A percentile compares a stretch with the other conserved stretches of the same genome.
phyloP scores from a whole-genome alignment of 2,329 filamentous ascomycete species.

The Lithohypha guttulata region DNA sequence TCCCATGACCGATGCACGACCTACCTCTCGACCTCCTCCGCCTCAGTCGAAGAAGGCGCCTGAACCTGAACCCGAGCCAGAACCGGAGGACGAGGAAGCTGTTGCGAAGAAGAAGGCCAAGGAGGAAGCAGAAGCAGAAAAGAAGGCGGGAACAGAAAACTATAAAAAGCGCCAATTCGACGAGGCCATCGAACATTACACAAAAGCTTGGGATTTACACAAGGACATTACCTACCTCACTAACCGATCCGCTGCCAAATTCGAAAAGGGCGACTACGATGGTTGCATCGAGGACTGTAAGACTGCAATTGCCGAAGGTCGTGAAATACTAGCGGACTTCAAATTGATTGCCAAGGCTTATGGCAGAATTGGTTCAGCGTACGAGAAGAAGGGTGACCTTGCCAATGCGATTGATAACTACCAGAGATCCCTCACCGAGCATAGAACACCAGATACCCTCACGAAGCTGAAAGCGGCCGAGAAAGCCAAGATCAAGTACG shows the following conservation, averaged over 20 bases:
- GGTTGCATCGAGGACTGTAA: conserved; percentile 77
- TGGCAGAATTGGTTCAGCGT: conserved; percentile 82
- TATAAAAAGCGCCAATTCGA: conserved; percentile 99
- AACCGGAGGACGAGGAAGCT: conserved; percentile 70
- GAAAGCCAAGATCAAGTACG: conserved; percentile 68
- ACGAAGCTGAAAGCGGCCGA: conserved; percentile 85
- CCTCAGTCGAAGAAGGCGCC: conserved; percentile 46
- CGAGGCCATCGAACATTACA: conserved; percentile 86
- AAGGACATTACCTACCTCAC: conserved; percentile 98
- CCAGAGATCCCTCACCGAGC: conserved; percentile 87
- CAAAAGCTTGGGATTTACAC: conserved; percentile 83
- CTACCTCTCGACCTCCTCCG: conserved; percentile 35
- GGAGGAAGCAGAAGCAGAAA: conserved; percentile 85
- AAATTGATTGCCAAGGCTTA: conserved; percentile 91
- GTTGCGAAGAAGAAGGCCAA: conserved; percentile 80
- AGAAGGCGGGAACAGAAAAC: conserved; percentile 81
- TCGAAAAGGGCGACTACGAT: conserved; percentile 91
- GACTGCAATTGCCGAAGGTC: conserved; percentile 80
- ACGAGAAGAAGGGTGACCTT: conserved; percentile 81
- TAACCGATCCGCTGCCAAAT: conserved; percentile 87
- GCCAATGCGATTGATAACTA: conserved; percentile 75
- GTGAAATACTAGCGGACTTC: conserved; percentile 85
- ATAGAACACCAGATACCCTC: conserved; percentile 88
- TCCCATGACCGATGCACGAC: conserved; percentile 62
- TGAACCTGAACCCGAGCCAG: conserved; percentile 51